Base-by-base conservation (phyloP, 106 monocot genomes). In the Amphibolis antarctica region DNA sequence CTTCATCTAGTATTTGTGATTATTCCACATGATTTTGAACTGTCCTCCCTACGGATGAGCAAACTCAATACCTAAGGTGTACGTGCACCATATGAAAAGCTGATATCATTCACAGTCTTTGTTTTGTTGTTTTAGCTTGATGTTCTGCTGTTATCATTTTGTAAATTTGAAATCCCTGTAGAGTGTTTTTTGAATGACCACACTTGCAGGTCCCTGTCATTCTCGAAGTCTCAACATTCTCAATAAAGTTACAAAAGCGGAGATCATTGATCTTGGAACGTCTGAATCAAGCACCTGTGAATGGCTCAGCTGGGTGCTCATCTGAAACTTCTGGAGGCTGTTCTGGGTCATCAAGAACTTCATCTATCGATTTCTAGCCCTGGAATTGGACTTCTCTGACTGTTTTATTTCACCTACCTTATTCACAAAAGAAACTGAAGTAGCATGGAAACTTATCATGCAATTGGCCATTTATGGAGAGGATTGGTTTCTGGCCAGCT, bases 201-300 rank as follows among this genome's bases (percentile, higher is more conserved):
- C 5, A 12, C 27, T 43, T 17, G 53, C 78, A 96, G 96, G 90
- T 90, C 50, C 98, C 90, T 45, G 69, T 81, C 12, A 75, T 98
- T 59, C 79, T 87, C 31, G 86, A 98, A 63, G 85, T 82, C 11
- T 79, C 72, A 17, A 98, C 98, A 26, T 86, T 55, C 71, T 98
- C 98, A 5, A 42, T 98, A 26, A 98, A 87, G 76, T 60, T 98
- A 24, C 84, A 79, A 9, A 73, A 69, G 15, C 74, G 91, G 3
- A 80, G 77, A 27, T 82, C 73, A 0, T 66, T 98, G 78, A 71
- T 85, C 53, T 61, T 98, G 31, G 98, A 98, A 62, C 84, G 80
- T 43, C 64, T 98, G 70, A 87, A 87, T 73, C 98, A 98, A 69
- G 98, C 98, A 74, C 98, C 98, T 29, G 84, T 98, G 3, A 87